Conservation (phyloP, 495 filamentous ascomycete genomes). For the Talaromyces stipitatus region DNA sequence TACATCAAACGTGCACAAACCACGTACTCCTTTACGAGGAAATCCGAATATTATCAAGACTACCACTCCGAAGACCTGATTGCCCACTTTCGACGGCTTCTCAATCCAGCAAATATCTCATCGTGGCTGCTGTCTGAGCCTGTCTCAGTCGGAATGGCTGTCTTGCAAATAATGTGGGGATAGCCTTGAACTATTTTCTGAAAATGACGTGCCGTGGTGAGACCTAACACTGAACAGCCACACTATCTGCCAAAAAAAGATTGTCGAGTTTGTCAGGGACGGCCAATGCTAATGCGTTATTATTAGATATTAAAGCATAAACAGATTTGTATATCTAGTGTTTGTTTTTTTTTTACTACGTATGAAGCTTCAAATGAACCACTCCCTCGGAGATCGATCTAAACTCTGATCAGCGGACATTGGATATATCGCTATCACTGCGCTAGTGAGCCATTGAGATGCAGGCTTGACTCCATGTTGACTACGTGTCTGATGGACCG, state of each 20-base stretch:
- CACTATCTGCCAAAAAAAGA: not conserved
- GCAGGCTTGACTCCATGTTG: not conserved
- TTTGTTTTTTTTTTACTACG: too few species aligned
- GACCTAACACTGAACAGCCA: not conserved
- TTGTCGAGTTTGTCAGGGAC: not conserved
- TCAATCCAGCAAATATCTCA: too few species aligned
- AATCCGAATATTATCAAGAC: not conserved
- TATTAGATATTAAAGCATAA: too few species aligned
- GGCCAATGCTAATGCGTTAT: too few species aligned
- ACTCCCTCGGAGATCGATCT: not conserved
- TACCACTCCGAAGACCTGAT: not conserved
- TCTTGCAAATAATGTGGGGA: not conserved
- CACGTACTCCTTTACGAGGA: not conserved
- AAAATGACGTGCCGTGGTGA: not conserved
- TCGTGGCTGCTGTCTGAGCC: not conserved
- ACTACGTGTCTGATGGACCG: not conserved
- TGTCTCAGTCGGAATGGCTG: not conserved
- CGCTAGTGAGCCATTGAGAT: not conserved
- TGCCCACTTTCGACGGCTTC: too few species aligned
- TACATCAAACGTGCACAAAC: not conserved
- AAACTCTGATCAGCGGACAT: not conserved
- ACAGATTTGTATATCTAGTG: too few species aligned
- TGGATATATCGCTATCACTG: not conserved
- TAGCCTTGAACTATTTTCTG: not conserved
- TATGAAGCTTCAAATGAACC: too few species aligned